These are phyloP conservation scores for Plasmodium adleri DNA, from an alignment of 169 alveolate species.

Conservation along the genomic window DNA sequence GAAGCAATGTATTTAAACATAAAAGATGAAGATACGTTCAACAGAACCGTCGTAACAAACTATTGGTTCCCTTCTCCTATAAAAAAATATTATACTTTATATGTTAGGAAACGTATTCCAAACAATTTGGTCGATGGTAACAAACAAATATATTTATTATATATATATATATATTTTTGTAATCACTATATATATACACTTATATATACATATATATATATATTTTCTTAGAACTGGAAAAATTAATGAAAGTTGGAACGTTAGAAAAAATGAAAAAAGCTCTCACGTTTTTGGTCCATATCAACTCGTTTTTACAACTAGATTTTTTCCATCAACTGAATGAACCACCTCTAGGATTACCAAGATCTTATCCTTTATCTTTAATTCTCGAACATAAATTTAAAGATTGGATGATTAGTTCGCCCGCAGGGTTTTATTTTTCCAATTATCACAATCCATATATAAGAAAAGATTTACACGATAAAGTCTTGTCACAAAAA, in stretches of 20 bases:
- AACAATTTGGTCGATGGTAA: constrained; percentile 39
- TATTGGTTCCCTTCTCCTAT: constrained; percentile 52
- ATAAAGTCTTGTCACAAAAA: no score
- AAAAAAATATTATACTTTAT: constrained; percentile 51
- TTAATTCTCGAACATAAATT: constrained; percentile 31
- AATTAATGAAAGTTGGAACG: constrained; percentile 4
- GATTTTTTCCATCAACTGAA: constrained; percentile 50
- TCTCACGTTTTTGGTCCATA: constrained; percentile 19
- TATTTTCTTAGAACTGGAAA: constrained; percentile 18
- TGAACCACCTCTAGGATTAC: constrained; percentile 35
- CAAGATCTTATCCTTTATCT: constrained; percentile 20
- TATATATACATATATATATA: no score
- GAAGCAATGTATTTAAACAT: constrained; percentile 61
- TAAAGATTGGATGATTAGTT: not conserved
- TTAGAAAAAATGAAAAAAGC: constrained; percentile 55
- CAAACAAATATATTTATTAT: no score
- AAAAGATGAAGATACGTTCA: constrained; percentile 22
- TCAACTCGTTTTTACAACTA: constrained; percentile 49
- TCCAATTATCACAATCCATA: no score
- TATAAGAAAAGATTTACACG: no score
- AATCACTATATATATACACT: not conserved
- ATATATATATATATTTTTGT: not conserved
- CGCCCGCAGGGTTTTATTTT: constrained; percentile 16
- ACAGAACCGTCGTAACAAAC: constrained; percentile 17
- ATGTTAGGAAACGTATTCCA: constrained; percentile 8